phyloP scores from a whole-genome alignment of 2,329 filamentous ascomycete genomes.

The Diaporthe citrichinensis region DNA sequence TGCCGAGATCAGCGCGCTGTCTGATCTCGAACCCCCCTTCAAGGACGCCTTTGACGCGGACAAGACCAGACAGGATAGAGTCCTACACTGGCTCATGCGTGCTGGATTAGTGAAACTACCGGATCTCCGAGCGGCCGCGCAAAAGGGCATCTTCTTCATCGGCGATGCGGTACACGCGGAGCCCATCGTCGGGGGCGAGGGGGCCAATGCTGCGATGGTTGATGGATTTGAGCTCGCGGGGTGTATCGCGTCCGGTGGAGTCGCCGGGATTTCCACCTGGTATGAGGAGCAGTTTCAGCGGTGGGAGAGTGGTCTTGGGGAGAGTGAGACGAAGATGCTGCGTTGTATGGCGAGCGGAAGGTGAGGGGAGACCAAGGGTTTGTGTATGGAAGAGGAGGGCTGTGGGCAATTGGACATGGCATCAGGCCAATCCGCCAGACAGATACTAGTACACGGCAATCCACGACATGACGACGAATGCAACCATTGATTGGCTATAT shows the following conservation, averaged over 20 bases:
- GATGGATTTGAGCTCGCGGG: background rate
- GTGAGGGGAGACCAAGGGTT: background rate
- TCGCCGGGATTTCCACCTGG: slow-evolving; percentile 1
- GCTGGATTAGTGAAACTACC: background rate
- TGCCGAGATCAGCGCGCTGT: background rate
- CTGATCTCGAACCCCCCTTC: background rate
- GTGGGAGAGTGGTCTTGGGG: background rate
- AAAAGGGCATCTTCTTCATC: background rate
- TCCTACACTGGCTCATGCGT: background rate
- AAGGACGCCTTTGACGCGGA: background rate
- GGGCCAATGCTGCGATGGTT: background rate
- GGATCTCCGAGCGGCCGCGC: background rate
- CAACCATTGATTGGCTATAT: background rate
- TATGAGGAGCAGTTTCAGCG: background rate
- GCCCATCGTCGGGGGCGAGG: background rate
- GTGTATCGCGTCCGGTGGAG: background rate
- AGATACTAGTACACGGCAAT: background rate
- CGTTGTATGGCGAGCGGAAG: background rate
- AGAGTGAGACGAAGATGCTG: background rate
- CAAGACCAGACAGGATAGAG: background rate
- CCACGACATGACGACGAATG: background rate
- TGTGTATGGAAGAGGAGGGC: background rate
- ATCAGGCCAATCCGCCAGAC: background rate
- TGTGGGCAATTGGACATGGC: background rate
- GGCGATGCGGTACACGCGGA: background rate